phyloP scores from a whole-genome alignment of 1,139 yeast species.

The Yamadazyma pseudoaaseri region DNA sequence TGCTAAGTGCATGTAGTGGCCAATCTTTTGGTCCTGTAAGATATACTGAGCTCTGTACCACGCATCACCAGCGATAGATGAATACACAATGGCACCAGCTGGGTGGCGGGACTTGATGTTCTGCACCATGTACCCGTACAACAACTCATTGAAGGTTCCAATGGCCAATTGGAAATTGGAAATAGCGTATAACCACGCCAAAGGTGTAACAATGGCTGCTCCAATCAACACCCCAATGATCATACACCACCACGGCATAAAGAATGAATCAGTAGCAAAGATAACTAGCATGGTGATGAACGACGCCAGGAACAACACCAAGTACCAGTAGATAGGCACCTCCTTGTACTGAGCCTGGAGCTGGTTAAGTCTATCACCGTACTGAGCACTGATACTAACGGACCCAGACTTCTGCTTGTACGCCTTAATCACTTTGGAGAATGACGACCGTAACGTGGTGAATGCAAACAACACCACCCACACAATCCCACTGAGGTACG shows the following conservation, averaged over 20 bases:
- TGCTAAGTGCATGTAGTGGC: constrained; percentile 48
- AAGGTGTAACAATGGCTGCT: constrained; percentile 44
- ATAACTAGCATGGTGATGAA: too few species aligned
- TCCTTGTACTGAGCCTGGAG: too few species aligned
- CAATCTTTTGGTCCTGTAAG: constrained; percentile 47
- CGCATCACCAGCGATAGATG: constrained; percentile 53
- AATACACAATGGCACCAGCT: constrained; percentile 48
- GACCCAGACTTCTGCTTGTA: too few species aligned
- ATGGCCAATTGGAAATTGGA: constrained; percentile 52
- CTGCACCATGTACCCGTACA: constrained; percentile 47
- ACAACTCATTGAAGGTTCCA: constrained; percentile 50
- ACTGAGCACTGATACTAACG: too few species aligned
- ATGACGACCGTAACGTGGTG: too few species aligned
- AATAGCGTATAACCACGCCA: constrained; percentile 49
- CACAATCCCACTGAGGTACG: too few species aligned
- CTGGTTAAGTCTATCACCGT: too few species aligned
- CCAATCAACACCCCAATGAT: constrained; percentile 44
- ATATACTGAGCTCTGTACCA: constrained; percentile 54
- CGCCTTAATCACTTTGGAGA: too few species aligned
- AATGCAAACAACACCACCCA: too few species aligned
- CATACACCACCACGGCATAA: constrained; percentile 53
- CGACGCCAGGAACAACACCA: too few species aligned
- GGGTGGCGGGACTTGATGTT: constrained; percentile 35
- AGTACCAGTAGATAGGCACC: too few species aligned
- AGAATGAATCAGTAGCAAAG: too few species aligned